A percentile compares a stretch with the other conserved stretches of the same genome.
phyloP scores from a whole-genome alignment of 1,284 basidiomycete genomes.

The Puccinia coronata region DNA sequence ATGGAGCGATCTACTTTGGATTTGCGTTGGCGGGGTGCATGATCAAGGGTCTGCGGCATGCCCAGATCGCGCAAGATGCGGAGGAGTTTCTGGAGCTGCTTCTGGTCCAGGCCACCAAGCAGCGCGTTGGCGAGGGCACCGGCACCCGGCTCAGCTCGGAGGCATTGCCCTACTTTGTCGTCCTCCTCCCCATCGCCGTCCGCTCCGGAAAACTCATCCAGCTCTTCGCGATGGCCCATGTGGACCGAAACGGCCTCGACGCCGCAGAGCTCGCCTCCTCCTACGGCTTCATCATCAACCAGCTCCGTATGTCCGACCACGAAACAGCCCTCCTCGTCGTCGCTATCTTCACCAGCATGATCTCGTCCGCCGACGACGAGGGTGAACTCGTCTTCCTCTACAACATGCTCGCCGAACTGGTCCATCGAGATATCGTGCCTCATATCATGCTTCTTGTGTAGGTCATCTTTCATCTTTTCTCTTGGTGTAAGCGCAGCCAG shows the following conservation, averaged over 20 bases:
- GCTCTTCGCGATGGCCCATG: conserved; percentile 65
- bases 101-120: conserved; percentile 50
- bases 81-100: conserved; percentile 46
- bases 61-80: conserved; percentile 45
- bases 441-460: conserved; percentile 49
- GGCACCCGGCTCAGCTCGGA: conserved; percentile 63
- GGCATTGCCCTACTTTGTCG: conserved; percentile 76
- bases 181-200: conserved; percentile 71
- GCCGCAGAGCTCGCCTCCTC: conserved; percentile 61
- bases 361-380: conserved; percentile 75
- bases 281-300: conserved; percentile 63
- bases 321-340: conserved; percentile 71
- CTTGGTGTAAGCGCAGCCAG: too few species aligned
- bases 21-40: conserved; percentile 78
- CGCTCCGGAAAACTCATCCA: conserved; percentile 39
- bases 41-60: conserved; percentile 79
- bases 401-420: conserved; percentile 73
- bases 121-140: conserved; percentile 52
- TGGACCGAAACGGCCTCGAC: conserved; percentile 64
- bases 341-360: conserved; percentile 74
- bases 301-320: conserved; percentile 69
- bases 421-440: conserved; percentile 53
- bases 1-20: conserved; percentile 65
- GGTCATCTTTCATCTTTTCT: neutral
- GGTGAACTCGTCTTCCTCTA: conserved; percentile 78